Base-by-base conservation (phyloP, 768 basidiomycete species). In the Mycena latifolia region DNA sequence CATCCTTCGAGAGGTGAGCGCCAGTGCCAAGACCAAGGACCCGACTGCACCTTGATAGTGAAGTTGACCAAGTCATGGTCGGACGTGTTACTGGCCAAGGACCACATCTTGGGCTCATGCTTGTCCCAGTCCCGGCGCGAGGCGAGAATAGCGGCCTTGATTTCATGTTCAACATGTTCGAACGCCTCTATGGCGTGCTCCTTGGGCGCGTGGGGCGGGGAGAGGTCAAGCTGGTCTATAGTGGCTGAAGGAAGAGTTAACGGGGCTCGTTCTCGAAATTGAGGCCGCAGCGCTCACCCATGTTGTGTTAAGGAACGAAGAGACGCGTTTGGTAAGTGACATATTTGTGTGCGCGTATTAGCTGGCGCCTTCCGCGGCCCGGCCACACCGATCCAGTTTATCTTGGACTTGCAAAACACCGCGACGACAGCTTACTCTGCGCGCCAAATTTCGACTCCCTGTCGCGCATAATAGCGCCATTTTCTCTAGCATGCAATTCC, bases 91-190 rank as follows among this genome's bases (percentile, higher is more conserved):
- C 70, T 66, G 0, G 89, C 91, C 37, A 89, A 82, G 15, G 84
- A 80, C 90, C 91, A 93, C 92, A 93, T 85, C 70, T 76, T 82
- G 61, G 88, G 88, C 75, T 90, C 89, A 73, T 93, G 92, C 66
- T 83, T 80, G 78, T 92, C 82, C 93, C 92, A 93, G 65, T 90
- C 69, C 55, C 77, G 83, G 62, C 93, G 89, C 53, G 91, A 91
- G 63, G 83, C 86, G 63, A 88, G 47, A 70, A 93, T 88, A 73
- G 87, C 88, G n/a, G 76, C 48, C 79, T 89, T 92, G 81, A 94
- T 90, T 17, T 72, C 74, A 48, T 75, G 79, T 33, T 86, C 76
- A 65, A 91, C 80, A 55, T 76, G 61, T 43, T 84, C 81, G 80
- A 93, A 93, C 0, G 92, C 92, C 43, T 88, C 85, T 66, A 91